Conservation (phyloP, 768 basidiomycete species). For the Serpula lacrymans region DNA sequence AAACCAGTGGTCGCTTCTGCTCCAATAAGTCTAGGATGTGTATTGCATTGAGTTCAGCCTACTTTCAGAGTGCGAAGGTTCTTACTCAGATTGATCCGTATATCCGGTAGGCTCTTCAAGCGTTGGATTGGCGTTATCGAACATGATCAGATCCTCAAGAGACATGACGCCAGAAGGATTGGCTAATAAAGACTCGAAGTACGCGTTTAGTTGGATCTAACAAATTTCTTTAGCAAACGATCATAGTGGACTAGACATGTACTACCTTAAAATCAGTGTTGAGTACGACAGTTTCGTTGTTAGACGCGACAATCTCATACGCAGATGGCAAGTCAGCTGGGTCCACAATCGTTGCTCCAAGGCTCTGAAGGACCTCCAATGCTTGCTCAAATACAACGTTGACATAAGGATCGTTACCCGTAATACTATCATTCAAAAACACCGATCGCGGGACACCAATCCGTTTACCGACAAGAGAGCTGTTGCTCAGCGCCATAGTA, state of each 20-base stretch:
- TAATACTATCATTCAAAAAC: constrained; percentile 21
- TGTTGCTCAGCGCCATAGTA: constrained; percentile 44
- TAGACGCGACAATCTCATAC: constrained; percentile 43
- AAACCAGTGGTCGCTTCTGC: constrained; percentile 19
- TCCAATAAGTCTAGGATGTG: constrained; percentile 15
- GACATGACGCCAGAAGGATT: constrained; percentile 60
- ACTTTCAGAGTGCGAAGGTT: too few relatives aligned
- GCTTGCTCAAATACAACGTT: constrained; percentile 37
- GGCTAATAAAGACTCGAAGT: constrained; percentile 40
- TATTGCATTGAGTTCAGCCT: too few relatives aligned
- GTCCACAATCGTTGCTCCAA: constrained; percentile 54
- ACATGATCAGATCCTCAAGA: constrained; percentile 55
- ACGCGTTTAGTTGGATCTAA: constrained; percentile 53
- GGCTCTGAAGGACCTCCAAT: constrained; percentile 30
- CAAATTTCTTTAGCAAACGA: not conserved
- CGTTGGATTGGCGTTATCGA: constrained; percentile 47
- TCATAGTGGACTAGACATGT: not conserved
- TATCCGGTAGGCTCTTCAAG: constrained; percentile 42
- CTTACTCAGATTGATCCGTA: constrained; percentile 31
- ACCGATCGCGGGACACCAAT: constrained; percentile 50
- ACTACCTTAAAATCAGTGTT: constrained; percentile 56
- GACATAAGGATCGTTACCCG: constrained; percentile 23
- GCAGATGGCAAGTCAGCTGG: constrained; percentile 59
- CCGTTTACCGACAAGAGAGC: constrained; percentile 47
- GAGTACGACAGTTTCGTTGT: constrained; percentile 56